A percentile compares a stretch with the other conserved stretches of the same genome.
phyloP scores from a whole-genome alignment of 805 yeast species.

The Candida broadrunensis region DNA sequence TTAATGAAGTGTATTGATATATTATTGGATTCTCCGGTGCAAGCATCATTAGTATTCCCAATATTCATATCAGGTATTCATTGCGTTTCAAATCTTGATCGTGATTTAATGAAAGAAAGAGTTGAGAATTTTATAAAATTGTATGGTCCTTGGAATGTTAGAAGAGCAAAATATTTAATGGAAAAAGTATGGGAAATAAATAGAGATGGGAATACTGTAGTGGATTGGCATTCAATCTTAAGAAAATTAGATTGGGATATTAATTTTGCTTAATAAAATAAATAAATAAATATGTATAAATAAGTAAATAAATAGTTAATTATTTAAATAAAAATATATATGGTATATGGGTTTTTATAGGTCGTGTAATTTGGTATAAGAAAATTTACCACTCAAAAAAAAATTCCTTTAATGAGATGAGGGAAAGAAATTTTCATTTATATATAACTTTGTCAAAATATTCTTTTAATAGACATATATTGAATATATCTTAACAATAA shows the following conservation, averaged over 20 bases:
- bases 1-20: constrained; percentile 56
- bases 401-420: constrained; percentile 4
- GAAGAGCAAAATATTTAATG: constrained; percentile 41
- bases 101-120: constrained; percentile 48
- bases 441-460: too few species aligned
- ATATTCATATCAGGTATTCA: constrained; percentile 75
- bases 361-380: neutral
- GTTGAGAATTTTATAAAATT: constrained; percentile 55
- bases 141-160: constrained; percentile 67
- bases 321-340: neutral
- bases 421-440: constrained; percentile 7
- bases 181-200: constrained; percentile 48
- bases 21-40: constrained; percentile 63
- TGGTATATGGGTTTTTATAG: neutral
- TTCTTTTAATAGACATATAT: too few species aligned
- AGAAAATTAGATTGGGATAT: constrained; percentile 73
- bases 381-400: neutral
- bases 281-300: neutral
- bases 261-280: constrained; percentile 55
- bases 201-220: constrained; percentile 52
- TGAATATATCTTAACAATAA: constrained; percentile 1
- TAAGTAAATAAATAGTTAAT: neutral
- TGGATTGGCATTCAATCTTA: constrained; percentile 73
- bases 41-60: constrained; percentile 73
- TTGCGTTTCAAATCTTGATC: constrained; percentile 50